Evolutionary conservation across 73 alveolate species (phyloP), one percentile per base, ranked within the genome.

Genomic region (Loxodes magnus): DNA sequence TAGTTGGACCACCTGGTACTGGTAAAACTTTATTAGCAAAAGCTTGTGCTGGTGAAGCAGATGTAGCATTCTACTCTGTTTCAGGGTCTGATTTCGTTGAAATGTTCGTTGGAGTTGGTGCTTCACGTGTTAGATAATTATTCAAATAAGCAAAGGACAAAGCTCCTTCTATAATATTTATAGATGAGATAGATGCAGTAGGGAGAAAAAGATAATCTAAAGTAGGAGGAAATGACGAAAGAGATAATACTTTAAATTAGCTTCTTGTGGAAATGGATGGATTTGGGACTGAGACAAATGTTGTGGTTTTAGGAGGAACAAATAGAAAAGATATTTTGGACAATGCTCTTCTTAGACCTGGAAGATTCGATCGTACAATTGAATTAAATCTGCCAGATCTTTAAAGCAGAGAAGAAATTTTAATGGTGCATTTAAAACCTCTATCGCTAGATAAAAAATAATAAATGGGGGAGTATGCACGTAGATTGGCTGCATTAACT

Each of bases 1-100:
- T 90, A 35, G 87, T 82, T 33, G 98, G 98, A 9, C 98, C 98
- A 10, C 98, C 98, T 28, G 98, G 98, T 25, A 81, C 92, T 9
- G 96, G 94, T 26, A 87, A 87, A 50, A 87, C 97, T 19, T 52
- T 87, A 46, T 53, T 87, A 15, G 97, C 94, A 14, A 87, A 87
- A 74, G 98, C 98, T n/a, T 81, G 77, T 28, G 96, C 98, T 1
- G 95, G 95, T 16, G 98, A 88, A 56, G 87, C 96, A 5, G 93
- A 92, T 5, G 97, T 85, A 4, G 88, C 93, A 5, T 87, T 87
- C 58, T 79, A 74, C 66, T 78, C 67, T 42, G 51, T 59, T 16
- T 48, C 60, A 21, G 97, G 97, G 2, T 70, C 94, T 7, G 97
- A 88, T 46, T 88, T 88, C 62, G 73, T 88, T 24, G 94, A 86